A percentile compares a stretch with the other conserved stretches of the same genome.
Evolutionary conservation across 495 filamentous ascomycete species (phyloP).

Genomic region (Cercophora newfieldiana): DNA sequence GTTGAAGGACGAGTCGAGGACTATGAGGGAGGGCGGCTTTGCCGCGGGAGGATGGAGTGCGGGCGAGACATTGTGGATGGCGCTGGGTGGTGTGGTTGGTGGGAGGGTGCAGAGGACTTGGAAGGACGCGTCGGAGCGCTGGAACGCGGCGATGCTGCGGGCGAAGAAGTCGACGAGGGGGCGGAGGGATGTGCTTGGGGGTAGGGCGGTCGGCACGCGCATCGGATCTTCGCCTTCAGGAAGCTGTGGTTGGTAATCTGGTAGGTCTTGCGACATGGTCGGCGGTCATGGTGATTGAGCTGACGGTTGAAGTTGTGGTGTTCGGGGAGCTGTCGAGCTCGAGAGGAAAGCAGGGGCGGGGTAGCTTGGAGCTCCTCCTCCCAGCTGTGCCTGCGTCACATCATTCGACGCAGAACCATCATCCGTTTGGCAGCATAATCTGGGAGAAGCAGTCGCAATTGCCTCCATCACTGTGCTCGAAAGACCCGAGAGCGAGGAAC

Average conservation of each 20-base stretch:
- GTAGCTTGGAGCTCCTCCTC: neutral
- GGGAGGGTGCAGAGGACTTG: constrained; percentile 2
- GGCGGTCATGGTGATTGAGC: neutral
- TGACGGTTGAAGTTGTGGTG: neutral
- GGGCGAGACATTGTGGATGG: constrained; percentile 4
- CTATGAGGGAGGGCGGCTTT: constrained; percentile 56
- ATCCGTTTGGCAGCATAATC: too few species aligned
- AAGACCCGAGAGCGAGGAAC: too few species aligned
- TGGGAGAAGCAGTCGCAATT: too few species aligned
- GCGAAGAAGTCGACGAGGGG: neutral
- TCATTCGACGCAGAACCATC: too few species aligned
- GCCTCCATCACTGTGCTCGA: too few species aligned
- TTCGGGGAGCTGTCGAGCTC: too few species aligned
- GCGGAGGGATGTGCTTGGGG: neutral
- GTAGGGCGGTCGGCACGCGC: neutral
- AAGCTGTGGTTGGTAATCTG: neutral
- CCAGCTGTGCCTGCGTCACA: neutral
- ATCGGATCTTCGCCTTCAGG: neutral
- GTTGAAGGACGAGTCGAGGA: constrained; percentile 96
- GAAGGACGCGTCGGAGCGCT: neutral
- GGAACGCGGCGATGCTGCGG: neutral
- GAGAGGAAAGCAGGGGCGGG: neutral
- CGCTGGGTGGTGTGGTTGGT: neutral
- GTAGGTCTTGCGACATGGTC: neutral
- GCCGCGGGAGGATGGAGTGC: constrained; percentile 24